A percentile compares a stretch with the other conserved stretches of the same genome.
Evolutionary conservation across 768 basidiomycete genomes (phyloP).

Genomic region (Scleroderma citrinum): DNA sequence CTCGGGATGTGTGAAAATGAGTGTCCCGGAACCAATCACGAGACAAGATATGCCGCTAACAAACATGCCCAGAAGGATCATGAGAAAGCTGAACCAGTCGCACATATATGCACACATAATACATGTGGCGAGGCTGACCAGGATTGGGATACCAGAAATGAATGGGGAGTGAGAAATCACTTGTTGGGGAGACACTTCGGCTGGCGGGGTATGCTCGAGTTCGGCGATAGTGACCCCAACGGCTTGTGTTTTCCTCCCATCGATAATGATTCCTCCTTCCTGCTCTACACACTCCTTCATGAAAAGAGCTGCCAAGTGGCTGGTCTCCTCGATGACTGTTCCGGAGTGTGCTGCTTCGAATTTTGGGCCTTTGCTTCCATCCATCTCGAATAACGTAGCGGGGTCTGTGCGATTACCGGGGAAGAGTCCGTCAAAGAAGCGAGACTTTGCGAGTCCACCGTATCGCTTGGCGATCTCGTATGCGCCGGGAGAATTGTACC

Average conservation of each 20-base stretch:
- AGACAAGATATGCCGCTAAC: conserved; percentile 26
- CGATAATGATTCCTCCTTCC: not conserved
- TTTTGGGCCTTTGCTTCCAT: conserved; percentile 10
- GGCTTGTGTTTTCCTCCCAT: conserved; percentile 1
- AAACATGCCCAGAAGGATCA: conserved; percentile 30
- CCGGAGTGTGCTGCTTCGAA: conserved; percentile 12
- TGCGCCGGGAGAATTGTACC: conserved; percentile 34
- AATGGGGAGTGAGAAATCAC: conserved; percentile 6
- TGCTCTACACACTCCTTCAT: not conserved
- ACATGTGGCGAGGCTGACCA: conserved; percentile 17
- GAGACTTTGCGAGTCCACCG: conserved; percentile 22
- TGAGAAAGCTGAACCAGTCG: conserved; percentile 28
- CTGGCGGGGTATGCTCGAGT: not conserved
- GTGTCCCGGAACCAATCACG: conserved; percentile 25
- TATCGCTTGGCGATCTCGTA: conserved; percentile 29
- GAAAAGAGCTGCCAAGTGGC: conserved; percentile 12
- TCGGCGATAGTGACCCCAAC: conserved; percentile 9
- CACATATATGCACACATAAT: conserved; percentile 17
- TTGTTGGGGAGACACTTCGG: not conserved
- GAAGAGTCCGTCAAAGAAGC: conserved; percentile 13
- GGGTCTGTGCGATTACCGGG: conserved; percentile 14
- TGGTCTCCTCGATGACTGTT: conserved; percentile 10
- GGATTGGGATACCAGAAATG: conserved; percentile 20
- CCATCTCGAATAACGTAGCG: conserved; percentile 9
- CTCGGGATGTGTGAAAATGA: conserved; percentile 16